phyloP scores from a whole-genome alignment of 495 filamentous ascomycete species.

The Thermochaetoides thermophila region DNA sequence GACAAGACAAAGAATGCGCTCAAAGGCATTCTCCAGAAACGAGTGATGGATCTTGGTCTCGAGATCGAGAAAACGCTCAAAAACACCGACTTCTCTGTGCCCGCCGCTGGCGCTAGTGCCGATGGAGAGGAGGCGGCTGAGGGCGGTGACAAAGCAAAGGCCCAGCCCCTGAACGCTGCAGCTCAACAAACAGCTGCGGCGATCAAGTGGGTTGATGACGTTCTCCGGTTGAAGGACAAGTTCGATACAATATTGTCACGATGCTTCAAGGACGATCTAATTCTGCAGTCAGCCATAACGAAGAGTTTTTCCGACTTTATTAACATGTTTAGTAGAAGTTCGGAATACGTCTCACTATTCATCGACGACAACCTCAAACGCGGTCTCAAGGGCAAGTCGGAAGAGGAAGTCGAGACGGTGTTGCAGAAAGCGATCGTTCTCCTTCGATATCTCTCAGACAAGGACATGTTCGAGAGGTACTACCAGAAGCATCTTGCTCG shows the following conservation, averaged over 20 bases:
- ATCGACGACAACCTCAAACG: constrained; percentile 95
- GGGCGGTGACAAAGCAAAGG: constrained; percentile 28
- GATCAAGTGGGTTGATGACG: constrained; percentile 90
- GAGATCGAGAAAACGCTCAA: constrained; percentile 63
- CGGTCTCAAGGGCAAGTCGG: constrained; percentile 83
- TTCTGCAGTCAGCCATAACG: constrained; percentile 65
- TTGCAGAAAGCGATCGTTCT: constrained; percentile 84
- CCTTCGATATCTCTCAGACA: constrained; percentile 73
- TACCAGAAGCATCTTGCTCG: constrained; percentile 95
- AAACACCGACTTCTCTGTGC: constrained; percentile 28
- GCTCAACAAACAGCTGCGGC: constrained; percentile 59
- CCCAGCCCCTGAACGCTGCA: constrained; percentile 25
- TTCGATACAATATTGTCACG: constrained; percentile 62
- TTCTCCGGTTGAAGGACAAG: constrained; percentile 72
- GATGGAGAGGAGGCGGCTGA: constrained; percentile 36
- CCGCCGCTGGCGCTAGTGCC: constrained; percentile 26
- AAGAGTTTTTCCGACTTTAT: constrained; percentile 83
- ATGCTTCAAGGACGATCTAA: constrained; percentile 60
- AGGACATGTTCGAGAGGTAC: constrained; percentile 93
- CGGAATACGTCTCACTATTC: constrained; percentile 90
- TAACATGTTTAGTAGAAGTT: constrained; percentile 65
- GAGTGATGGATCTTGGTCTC: constrained; percentile 65
- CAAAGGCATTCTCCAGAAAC: constrained; percentile 49
- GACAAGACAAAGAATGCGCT: constrained; percentile 61
- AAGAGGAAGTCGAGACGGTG: constrained; percentile 71